Percentiles rank a stretch among this genome's conserved stretches.
Conservation (phyloP, 768 basidiomycete genomes). For the Hygrocybe punicea region DNA sequence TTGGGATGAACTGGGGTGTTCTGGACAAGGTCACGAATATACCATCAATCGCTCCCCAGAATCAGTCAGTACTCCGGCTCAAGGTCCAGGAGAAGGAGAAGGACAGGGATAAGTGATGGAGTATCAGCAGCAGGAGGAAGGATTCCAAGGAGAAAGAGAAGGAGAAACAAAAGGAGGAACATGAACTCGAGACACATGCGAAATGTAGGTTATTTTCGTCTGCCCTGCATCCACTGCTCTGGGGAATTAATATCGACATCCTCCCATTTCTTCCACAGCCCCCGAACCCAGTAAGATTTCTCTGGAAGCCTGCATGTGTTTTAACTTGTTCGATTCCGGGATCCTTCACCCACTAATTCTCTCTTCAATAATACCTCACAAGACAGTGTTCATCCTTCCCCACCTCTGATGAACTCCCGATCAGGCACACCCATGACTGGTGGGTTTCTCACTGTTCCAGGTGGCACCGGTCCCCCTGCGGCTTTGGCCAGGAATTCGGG, state of each 20-base stretch:
- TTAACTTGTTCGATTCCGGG: conserved; percentile 58
- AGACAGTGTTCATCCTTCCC: not conserved
- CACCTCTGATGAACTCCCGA: conserved; percentile 22
- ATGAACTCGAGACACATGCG: conserved; percentile 36
- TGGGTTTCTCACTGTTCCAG: conserved; percentile 14
- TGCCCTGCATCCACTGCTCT: not conserved
- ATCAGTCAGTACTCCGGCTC: conserved; percentile 4
- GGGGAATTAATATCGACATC: no score
- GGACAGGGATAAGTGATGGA: conserved; percentile 86
- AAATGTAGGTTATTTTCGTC: conserved; percentile 38
- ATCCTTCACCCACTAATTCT: conserved; percentile 24
- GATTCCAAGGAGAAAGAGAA: conserved; percentile 62
- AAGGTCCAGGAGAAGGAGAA: conserved; percentile 19
- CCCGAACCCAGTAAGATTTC: conserved; percentile 43
- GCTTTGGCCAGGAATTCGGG: conserved; percentile 22
- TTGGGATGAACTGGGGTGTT: conserved; percentile 53
- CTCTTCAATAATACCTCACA: conserved; percentile 16
- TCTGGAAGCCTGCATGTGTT: conserved; percentile 45
- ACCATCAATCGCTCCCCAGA: conserved; percentile 22
- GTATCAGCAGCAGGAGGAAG: conserved; percentile 67
- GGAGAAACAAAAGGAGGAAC: conserved; percentile 38
- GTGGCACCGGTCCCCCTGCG: conserved; percentile 32
- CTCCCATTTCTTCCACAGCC: conserved; percentile 27
- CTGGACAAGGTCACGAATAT: conserved; percentile 61
- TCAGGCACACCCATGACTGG: conserved; percentile 37